Conservation (phyloP, 169 alveolate genomes). For the Cryptosporidium canis region DNA sequence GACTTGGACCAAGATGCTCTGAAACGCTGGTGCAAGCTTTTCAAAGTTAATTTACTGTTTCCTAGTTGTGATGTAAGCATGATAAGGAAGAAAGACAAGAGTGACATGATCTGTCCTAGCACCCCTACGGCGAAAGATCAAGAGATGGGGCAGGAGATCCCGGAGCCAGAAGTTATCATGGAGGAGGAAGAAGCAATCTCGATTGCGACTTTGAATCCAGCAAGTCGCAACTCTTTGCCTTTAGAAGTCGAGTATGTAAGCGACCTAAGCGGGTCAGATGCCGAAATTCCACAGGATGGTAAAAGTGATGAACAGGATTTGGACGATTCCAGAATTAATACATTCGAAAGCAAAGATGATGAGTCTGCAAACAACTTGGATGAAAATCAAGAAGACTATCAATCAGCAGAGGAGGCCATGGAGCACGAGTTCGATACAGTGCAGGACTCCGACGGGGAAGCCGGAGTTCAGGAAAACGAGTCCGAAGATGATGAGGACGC, state of each 20-base stretch:
- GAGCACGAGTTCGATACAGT: not conserved
- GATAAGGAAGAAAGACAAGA: not conserved
- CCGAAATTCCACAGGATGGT: not conserved
- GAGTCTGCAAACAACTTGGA: not conserved
- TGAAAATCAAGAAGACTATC: not conserved
- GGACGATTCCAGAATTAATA: not conserved
- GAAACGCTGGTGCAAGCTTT: conserved; percentile 14
- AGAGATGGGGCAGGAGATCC: not conserved
- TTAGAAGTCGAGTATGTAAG: conserved; percentile 37
- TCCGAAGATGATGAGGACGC: not conserved
- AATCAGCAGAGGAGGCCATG: not conserved
- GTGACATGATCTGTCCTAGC: not conserved
- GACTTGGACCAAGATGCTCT: conserved; percentile 1
- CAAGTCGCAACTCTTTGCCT: not conserved
- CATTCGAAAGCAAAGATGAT: not conserved
- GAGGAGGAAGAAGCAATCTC: not conserved
- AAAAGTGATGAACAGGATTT: not conserved
- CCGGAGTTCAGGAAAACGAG: not conserved
- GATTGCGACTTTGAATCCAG: not conserved
- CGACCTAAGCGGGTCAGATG: conserved; percentile 10
- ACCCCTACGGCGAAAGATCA: not conserved
- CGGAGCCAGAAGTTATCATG: not conserved
- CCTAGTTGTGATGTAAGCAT: not conserved
- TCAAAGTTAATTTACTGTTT: conserved; percentile 37
- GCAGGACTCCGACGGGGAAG: not conserved